A percentile compares a stretch with the other conserved stretches of the same genome.
Evolutionary conservation across 331 rosid species (phyloP).

Genomic region (Dryas integrifolia): DNA sequence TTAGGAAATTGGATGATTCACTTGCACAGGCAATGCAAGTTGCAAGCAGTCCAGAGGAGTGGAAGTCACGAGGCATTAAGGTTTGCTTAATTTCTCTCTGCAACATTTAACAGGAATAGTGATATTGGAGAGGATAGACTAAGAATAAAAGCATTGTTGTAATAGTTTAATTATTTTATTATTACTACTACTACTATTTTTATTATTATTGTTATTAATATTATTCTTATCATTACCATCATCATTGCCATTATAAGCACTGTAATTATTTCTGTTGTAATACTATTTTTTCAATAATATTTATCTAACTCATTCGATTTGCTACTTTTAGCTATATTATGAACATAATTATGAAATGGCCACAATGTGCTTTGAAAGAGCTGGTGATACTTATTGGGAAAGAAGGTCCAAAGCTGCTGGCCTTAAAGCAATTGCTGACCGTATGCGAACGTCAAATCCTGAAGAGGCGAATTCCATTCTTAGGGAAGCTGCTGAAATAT

Average conservation of each 20-base stretch:
- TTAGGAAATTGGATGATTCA: conserved; percentile 47
- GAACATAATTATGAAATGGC: conserved; percentile 66
- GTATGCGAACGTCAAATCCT: conserved; percentile 33
- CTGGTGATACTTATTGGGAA: conserved; percentile 64
- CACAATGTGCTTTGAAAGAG: conserved; percentile 66
- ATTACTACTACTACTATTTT: too few relatives aligned
- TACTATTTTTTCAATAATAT: not conserved
- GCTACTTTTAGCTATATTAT: conserved; percentile 44
- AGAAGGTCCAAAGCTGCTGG: conserved; percentile 62
- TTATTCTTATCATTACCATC: too few relatives aligned
- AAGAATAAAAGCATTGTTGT: not conserved
- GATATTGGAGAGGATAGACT: too few relatives aligned
- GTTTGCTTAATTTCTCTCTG: conserved; percentile 18
- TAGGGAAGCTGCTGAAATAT: conserved; percentile 70
- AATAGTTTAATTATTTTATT: too few relatives aligned
- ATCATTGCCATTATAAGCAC: too few relatives aligned
- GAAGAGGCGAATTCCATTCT: conserved; percentile 49
- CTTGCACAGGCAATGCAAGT: conserved; percentile 65
- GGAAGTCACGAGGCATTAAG: conserved; percentile 67
- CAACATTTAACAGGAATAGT: too few relatives aligned
- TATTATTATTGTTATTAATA: too few relatives aligned
- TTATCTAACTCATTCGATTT: not conserved
- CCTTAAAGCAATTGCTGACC: conserved; percentile 50
- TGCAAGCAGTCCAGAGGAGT: conserved; percentile 59
- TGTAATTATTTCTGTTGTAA: not conserved